Base-by-base conservation (phyloP, 495 filamentous ascomycete species). In the Acidomyces sp. region DNA sequence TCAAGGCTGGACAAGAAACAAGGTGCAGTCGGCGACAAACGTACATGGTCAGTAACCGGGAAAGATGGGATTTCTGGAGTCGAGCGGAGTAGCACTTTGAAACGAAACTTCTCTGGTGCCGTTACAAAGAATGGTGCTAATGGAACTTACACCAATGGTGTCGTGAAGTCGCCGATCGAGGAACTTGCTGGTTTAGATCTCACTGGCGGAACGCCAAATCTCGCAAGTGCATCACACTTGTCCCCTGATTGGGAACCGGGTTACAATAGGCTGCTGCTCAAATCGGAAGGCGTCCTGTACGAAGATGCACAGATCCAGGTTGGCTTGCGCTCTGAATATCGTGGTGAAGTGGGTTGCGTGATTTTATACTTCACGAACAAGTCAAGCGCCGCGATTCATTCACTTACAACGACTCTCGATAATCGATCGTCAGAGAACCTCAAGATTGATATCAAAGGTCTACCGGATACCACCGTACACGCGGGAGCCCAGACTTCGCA, bases 341-440 rank as follows among this genome's bases (percentile, higher is more conserved):
- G 92, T 41, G 82, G 73, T 13, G 81, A 93, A 49, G 80, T 93
- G 69, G 92, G 90, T 35, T 93, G 88, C 45, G 68, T 99, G 29
- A 95, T 96, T 53, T 64, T 95, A 36, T 95, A 95, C 60, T 88
- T 96, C 55, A 80, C 80, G 27, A 96, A 96, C 62, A 94, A 93
- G 60, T 84, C 84, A 2, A 74, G 83, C 0, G 77, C 77, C 37
- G 62, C 80, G 2, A 80, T 96, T 37, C 76, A 73, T 46, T 90
- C 85, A 4, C 85, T 99, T 61, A 96, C 90, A 0, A 93, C 90
- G 1, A 96, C 92, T 0, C 61, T 95, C 15, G 85, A 95, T 55
- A 87, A 93, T 54, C 72, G 68, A 12, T 67, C 74, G 10, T 68
- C 86, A 7, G 68, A 71, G 26, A 68, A 71, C 16, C 58, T 99